Base-by-base conservation (phyloP, 495 filamentous ascomycete species). In the Diplogelasinospora grovesii region DNA sequence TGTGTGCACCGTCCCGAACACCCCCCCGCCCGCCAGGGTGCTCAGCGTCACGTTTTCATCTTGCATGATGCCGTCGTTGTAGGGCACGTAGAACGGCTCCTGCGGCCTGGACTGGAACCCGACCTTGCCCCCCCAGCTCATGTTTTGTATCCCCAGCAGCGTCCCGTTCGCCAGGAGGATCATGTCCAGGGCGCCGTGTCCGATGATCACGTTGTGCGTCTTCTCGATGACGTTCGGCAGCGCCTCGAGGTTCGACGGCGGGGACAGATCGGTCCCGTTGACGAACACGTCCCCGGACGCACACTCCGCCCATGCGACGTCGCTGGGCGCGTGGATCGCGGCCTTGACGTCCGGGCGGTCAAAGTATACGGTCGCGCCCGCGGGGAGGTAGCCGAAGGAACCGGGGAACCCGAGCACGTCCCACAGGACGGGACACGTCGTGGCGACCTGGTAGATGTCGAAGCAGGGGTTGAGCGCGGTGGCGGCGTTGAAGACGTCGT, bases 91-190 rank as follows among this genome's bases (percentile, higher is more conserved):
- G 32, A 88, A 74, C 0, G 74, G 70, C 23, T 75, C 73, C 2
- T 53, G 49, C 0, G 83, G 83, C 1, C 64, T 57, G 9, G 45
- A 49, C 28, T 74, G 69, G 65, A 90, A 89, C 1, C 86, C 86
- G 39, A 81, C 75, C 9, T 55, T 54, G 4, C 86, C 86, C 40
- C 77, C 75, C 82, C 82, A 90, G 0, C 84, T 89, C 84, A 90
- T 86, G 56, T 89, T 89, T 50, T 92, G 85, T 26, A 90, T 82
- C 14, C 74, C 77, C 10, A 83, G 62, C 0, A 92, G 66, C 0
- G 81, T 78, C 8, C 85, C 83, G 48, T 87, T 83, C 32, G 68
- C 45, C 18, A 85, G 64, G 4, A 86, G 63, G 25, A 79, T 46
- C 46, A 62, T 74, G 39, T 81, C 78, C 34, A 73, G 58, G n/a